Conservation (phyloP, 345 rosid genomes). For the Ceriops zippeliana region DNA sequence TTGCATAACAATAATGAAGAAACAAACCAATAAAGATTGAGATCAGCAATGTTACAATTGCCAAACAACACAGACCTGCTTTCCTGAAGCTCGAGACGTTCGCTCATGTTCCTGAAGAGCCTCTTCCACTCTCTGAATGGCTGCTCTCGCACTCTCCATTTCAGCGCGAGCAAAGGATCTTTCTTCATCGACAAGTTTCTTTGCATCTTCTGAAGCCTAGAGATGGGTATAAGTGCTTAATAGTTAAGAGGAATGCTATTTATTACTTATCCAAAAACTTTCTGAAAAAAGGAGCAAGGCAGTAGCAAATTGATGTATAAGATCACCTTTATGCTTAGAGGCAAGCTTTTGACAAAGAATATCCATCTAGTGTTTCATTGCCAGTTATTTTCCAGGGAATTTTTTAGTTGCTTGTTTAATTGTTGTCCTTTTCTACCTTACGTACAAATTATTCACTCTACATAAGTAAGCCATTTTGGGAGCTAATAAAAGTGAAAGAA, state of each 20-base stretch:
- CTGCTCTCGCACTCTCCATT: slow-evolving; percentile 96
- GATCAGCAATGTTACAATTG: not conserved
- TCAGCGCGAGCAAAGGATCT: slow-evolving; percentile 93
- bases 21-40: not conserved
- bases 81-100: slow-evolving; percentile 72
- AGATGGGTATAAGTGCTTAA: slow-evolving; percentile 19
- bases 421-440: no score
- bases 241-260: slow-evolving; percentile 3
- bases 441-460: not conserved
- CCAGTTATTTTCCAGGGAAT: no score
- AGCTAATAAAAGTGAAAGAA: not conserved
- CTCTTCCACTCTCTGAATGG: slow-evolving; percentile 96
- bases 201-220: slow-evolving; percentile 98
- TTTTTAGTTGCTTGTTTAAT: no score
- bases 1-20: not conserved
- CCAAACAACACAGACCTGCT: slow-evolving; percentile 39
- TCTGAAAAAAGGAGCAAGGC: not conserved
- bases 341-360: no score
- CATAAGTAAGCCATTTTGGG: not conserved
- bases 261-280: not conserved
- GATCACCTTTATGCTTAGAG: no score
- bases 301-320: not conserved
- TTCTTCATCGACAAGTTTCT: slow-evolving; percentile 90
- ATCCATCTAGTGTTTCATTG: no score
- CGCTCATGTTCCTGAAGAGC: slow-evolving; percentile 83